Evolutionary conservation across 371 early-diverging fungal species (phyloP), one percentile per base, ranked within the genome.

Genomic region (Lichtheimia ramosa): DNA sequence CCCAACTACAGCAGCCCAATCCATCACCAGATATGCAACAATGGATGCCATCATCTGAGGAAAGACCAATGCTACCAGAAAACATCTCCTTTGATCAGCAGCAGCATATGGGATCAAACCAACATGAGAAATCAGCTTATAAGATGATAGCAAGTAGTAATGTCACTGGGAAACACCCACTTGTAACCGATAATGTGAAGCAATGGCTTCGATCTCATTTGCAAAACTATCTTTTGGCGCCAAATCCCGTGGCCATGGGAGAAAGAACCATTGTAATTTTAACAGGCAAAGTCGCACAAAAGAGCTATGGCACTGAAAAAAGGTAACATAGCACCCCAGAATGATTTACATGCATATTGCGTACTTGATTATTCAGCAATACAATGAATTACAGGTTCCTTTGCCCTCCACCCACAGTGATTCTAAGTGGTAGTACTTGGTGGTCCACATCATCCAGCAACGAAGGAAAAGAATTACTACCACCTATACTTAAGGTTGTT

Each of bases 261-360:
- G 84, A 86, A 70, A 87, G 87, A 51, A 77, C 83, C 15, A 75
- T 86, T 1, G 73, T 84, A 73, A 83, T 89, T 21, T 64, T 88
- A 56, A 89, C 89, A 20, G 83, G 88, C 20, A 89, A 87, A 57
- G 90, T 89, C 10, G 90, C 87, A 5, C 90, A 89, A 72, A 89
- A 89, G 58, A 86, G 87, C 15, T 89, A 89, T 52, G 90, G 90
- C 18, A 86, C 88, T 15, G 90, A 89, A 59, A 89, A 89, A 68
- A 79, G 89, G 58, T 68, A 63, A 18, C 60, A 27, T 10, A 34
- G 10, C 34, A 34, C 6, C 34, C 34, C 34, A 34, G 34, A 34
- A 34, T 34, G 34, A 34, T 34, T 34, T 34, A 34, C 10, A 10
- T 34, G 34, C 34, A 34, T 34, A 1, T 0, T 13, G 57, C 2